Evolutionary conservation across 306 rosid species (phyloP).

Genomic region (Lagenaria siceraria): DNA sequence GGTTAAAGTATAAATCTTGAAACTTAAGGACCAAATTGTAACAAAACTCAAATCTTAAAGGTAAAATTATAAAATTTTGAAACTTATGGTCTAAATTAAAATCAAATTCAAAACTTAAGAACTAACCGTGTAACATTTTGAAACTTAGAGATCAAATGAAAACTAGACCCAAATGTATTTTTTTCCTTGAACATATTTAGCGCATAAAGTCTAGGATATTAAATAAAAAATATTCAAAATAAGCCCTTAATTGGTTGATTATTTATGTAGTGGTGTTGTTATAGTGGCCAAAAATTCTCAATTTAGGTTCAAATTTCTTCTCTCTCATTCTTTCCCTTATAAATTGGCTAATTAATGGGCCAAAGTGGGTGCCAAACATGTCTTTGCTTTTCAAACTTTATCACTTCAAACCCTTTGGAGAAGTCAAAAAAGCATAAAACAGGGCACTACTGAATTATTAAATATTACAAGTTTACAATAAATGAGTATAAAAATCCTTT

Average conservation of each 20-base stretch:
- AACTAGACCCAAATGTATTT: too few relatives aligned
- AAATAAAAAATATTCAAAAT: too few relatives aligned
- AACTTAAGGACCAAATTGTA: too few relatives aligned
- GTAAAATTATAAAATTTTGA: neutral
- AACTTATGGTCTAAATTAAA: too few relatives aligned
- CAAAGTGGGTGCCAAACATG: neutral
- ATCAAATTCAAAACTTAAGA: too few relatives aligned
- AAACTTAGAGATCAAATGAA: too few relatives aligned
- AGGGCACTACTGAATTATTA: neutral
- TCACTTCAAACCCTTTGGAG: neutral
- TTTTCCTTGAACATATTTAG: too few relatives aligned
- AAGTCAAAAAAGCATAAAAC: neutral
- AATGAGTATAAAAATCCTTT: neutral
- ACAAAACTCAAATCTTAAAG: too few relatives aligned
- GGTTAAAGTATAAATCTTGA: too few relatives aligned
- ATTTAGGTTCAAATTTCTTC: neutral
- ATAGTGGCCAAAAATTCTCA: neutral
- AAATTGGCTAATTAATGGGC: neutral
- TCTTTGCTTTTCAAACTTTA: neutral
- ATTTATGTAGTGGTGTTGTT: neutral
- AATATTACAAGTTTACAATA: neutral
- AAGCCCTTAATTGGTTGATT: neutral
- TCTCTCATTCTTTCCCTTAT: too few relatives aligned
- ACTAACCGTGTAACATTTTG: too few relatives aligned
- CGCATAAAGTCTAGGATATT: too few relatives aligned